Evolutionary conservation across 2,329 filamentous ascomycete genomes (phyloP), one percentile per base, ranked within the genome.

Genomic region (Colletotrichum sansevieriae): DNA sequence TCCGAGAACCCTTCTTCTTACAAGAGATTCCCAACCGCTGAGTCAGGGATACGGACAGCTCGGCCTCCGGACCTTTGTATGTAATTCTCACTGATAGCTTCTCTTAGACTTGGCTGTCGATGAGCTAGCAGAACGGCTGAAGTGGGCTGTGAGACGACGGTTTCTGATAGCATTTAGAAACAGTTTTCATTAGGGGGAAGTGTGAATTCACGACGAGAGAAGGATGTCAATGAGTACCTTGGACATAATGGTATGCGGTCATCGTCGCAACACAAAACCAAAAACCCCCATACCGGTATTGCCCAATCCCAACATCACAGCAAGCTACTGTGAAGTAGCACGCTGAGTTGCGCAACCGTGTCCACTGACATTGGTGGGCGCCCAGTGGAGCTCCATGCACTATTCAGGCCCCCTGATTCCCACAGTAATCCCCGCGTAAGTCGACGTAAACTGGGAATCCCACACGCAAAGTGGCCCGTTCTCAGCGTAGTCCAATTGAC

Each of bases 261-360:
- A 43, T 59, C 10, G 62, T 20, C 46, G 20, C 5, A 46, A 46
- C 12, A 29, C 20, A 47, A 47, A 18, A 47, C 10, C 35, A 29
- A 13, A 47, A 29, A 1, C 11, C 13, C 12, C 54, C 18, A 20
- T 43, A 43, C 49, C 22, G 49, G 22, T 33, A 60, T 60, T 52
- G 43, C 29, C 49, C 62, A 55, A 60, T 65, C 51, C 63, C 29
- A 39, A 44, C 33, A 33, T 20, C 37, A 18, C 15, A 52, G 49
- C 18, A 18, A 18, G 18, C 18, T 18, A 18, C 18, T 18, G 18
- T 18, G 18, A 18, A 18, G 18, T 18, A 18, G 18, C 2, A 39
- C 22, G 4, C 13, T 22, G 15, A 11, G 22, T 60, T 54, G 61
- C 55, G 65, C 62, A 65, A 69, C 55, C 56, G 66, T 69, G 66